These are phyloP conservation scores for Cornus controversa DNA, from an alignment of 148 eudicot genomes.

Conservation along the genomic window DNA sequence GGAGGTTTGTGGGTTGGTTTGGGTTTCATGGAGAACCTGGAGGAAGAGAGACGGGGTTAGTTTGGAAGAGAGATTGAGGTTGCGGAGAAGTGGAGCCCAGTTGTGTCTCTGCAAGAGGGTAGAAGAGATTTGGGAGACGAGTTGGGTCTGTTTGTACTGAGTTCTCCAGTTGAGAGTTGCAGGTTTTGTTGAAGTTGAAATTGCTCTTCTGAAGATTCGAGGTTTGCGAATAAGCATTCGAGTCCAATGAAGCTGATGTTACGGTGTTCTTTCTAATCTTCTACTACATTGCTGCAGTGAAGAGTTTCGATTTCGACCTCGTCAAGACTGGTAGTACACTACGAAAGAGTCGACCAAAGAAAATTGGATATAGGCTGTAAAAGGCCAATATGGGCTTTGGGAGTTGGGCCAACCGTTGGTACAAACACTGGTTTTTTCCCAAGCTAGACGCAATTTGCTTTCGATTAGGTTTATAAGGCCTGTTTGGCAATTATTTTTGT, in stretches of 20 bases:
- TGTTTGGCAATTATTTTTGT: too few relatives aligned
- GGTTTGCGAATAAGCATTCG: constrained; percentile 22
- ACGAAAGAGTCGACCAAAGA: too few relatives aligned
- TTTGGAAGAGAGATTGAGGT: constrained; percentile 43
- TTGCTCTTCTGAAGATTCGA: constrained; percentile 16
- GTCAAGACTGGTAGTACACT: too few relatives aligned
- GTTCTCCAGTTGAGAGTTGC: constrained; percentile 51
- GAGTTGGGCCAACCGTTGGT: too few relatives aligned
- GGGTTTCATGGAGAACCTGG: constrained; percentile 54
- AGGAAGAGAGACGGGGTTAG: constrained; percentile 56
- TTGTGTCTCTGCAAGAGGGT: constrained; percentile 62
- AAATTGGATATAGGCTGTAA: too few relatives aligned
- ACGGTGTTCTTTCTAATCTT: not conserved
- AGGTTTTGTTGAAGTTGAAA: constrained; percentile 23
- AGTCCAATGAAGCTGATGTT: not conserved
- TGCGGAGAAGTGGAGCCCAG: constrained; percentile 54
- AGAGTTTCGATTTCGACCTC: too few relatives aligned
- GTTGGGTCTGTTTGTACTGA: constrained; percentile 40
- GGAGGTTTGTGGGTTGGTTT: constrained; percentile 55
- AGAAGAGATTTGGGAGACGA: constrained; percentile 63
- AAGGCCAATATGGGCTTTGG: too few relatives aligned
- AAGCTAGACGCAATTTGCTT: too few relatives aligned
- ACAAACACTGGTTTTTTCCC: too few relatives aligned
- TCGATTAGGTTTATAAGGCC: too few relatives aligned
- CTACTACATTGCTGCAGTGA: not conserved